phyloP scores from a whole-genome alignment of 768 basidiomycete species.

The Phanerodontia chrysosporium region DNA sequence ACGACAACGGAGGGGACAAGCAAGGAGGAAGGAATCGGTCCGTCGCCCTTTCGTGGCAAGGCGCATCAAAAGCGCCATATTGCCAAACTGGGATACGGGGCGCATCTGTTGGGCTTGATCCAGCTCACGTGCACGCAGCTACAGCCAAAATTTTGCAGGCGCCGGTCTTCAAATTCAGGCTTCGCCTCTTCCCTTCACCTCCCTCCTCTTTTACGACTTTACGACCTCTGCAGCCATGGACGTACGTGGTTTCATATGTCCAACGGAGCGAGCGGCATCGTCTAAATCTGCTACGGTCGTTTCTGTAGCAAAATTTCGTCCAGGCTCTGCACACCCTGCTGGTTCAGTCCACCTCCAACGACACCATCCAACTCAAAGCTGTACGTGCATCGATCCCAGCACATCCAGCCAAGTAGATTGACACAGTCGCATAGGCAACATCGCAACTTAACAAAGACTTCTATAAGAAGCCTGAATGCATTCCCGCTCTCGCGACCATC shows the following conservation, averaged over 20 bases:
- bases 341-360: constrained; percentile 79
- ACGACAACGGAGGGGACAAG: background rate
- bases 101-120: too few species aligned
- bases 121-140: background rate
- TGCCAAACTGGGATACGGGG: background rate
- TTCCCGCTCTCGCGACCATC: constrained; percentile 86
- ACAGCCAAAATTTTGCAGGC: constrained; percentile 24
- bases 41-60: background rate
- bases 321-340: constrained; percentile 84
- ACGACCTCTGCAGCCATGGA: constrained; percentile 12
- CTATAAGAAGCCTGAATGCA: constrained; percentile 89
- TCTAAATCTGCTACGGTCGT: background rate
- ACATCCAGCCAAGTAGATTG: constrained; percentile 8
- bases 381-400: constrained; percentile 45
- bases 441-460: constrained; percentile 86
- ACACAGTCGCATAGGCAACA: constrained; percentile 61
- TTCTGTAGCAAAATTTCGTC: constrained; percentile 59
- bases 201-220: constrained; percentile 9
- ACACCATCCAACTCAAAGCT: constrained; percentile 85
- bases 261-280: constrained; percentile 3
- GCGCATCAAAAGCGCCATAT: background rate
- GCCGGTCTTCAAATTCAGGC: constrained; percentile 8
- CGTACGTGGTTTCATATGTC: constrained; percentile 7
- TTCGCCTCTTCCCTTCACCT: constrained; percentile 2
- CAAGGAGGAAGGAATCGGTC: background rate